Conservation (phyloP, 2,329 filamentous ascomycete species). For the Sporothrix protearum region DNA sequence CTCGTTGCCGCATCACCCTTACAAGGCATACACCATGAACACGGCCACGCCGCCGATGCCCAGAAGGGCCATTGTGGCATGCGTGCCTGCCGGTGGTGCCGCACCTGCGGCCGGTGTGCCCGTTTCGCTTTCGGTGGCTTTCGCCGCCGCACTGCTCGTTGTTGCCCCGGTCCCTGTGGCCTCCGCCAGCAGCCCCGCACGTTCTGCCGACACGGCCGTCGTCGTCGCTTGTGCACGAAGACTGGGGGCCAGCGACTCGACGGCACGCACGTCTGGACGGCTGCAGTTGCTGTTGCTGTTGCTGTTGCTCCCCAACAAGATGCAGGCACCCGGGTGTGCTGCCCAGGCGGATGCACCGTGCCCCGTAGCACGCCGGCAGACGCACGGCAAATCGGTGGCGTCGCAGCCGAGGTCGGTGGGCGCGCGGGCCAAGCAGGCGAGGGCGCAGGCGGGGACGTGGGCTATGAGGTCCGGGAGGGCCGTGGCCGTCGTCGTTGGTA, state of each 20-base stretch:
- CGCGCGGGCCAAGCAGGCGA: slow-evolving; percentile 29
- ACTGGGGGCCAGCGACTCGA: slow-evolving; percentile 20
- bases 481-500: slow-evolving; percentile 11
- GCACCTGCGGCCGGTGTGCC: slow-evolving; percentile 13
- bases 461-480: slow-evolving; percentile 29
- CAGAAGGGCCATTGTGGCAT: slow-evolving; percentile 23
- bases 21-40: slow-evolving; percentile 22
- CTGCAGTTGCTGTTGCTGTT: slow-evolving; percentile 14
- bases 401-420: slow-evolving; percentile 29
- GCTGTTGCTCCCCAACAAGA: slow-evolving; percentile 23
- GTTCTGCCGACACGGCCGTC: slow-evolving; percentile 22
- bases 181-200: slow-evolving; percentile 18
- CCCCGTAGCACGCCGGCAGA: slow-evolving; percentile 27
- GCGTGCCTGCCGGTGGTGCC: slow-evolving; percentile 16
- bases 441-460: slow-evolving; percentile 31
- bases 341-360: slow-evolving; percentile 21
- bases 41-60: slow-evolving; percentile 25
- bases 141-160: not conserved
- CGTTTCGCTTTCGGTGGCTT: not conserved
- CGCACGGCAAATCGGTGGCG: slow-evolving; percentile 31
- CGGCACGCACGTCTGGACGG: too few relatives aligned
- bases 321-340: slow-evolving; percentile 27
- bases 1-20: not conserved
- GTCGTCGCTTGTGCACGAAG: slow-evolving; percentile 26
- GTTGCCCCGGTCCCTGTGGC: not conserved